A percentile compares a stretch with the other conserved stretches of the same genome.
These are phyloP conservation scores for Sclerotinia glacialis DNA, from an alignment of 2,329 filamentous ascomycete species.

Conservation along the genomic window DNA sequence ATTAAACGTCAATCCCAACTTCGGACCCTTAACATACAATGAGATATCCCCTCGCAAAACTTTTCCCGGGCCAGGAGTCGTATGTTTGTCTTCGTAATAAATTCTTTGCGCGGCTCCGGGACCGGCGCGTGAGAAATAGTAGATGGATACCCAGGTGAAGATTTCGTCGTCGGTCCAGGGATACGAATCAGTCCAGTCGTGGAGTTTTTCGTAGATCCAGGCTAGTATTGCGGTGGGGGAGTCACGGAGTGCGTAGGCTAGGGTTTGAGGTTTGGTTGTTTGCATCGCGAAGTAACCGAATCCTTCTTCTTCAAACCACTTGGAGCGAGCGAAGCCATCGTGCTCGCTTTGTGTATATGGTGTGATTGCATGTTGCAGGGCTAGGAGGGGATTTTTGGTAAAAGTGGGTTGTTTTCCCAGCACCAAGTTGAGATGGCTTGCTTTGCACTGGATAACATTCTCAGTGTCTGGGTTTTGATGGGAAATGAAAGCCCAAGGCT, in stretches of 20 bases:
- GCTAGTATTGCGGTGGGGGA: slow-evolving; percentile 67
- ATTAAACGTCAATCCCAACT: slow-evolving; percentile 51
- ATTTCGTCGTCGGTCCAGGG: slow-evolving; percentile 75
- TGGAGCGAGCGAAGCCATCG: slow-evolving; percentile 25
- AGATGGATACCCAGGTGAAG: slow-evolving; percentile 70
- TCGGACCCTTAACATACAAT: slow-evolving; percentile 31
- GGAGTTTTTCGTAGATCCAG: slow-evolving; percentile 80
- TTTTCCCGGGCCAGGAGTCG: slow-evolving; percentile 29
- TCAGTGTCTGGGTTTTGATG: background rate
- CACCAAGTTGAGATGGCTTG: slow-evolving; percentile 43
- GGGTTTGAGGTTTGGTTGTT: slow-evolving; percentile 60
- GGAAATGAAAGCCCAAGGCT: background rate
- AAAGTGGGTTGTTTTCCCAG: background rate
- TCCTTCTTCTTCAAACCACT: slow-evolving; percentile 28
- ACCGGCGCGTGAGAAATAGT: slow-evolving; percentile 68
- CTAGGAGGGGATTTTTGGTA: slow-evolving; percentile 18
- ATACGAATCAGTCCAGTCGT: slow-evolving; percentile 72
- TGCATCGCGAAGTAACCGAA: slow-evolving; percentile 27
- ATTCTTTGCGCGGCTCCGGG: slow-evolving; percentile 65
- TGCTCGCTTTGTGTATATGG: slow-evolving; percentile 24
- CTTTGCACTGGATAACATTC: slow-evolving; percentile 45
- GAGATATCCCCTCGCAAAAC: slow-evolving; percentile 36
- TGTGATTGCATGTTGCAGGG: slow-evolving; percentile 13
- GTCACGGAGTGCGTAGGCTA: slow-evolving; percentile 67
- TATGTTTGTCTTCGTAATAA: slow-evolving; percentile 65